Conservation (phyloP, 108 stramenopile species). For the Cyclotella atomus region DNA sequence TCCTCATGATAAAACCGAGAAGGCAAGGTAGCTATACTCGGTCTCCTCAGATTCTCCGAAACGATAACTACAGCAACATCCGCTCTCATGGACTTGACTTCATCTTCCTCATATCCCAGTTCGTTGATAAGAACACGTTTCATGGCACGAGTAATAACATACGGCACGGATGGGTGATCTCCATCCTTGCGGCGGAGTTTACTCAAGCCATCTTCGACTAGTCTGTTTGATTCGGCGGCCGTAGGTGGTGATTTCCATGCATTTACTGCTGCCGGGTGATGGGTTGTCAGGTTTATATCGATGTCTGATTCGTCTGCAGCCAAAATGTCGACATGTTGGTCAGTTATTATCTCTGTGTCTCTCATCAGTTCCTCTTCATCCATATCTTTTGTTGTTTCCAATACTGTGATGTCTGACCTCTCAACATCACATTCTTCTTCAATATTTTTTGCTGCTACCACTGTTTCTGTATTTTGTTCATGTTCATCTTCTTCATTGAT, state of each 20-base stretch:
- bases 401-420: too few species aligned
- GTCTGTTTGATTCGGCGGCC: constrained; percentile 3
- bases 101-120: constrained; percentile 19
- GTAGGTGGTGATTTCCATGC: neutral
- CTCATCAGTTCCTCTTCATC: too few species aligned
- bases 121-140: constrained; percentile 26
- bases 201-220: constrained; percentile 27
- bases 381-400: too few species aligned
- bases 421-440: too few species aligned
- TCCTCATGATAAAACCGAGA: constrained; percentile 20
- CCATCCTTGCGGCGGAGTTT: constrained; percentile 22
- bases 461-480: too few species aligned
- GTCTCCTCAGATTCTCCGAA: constrained; percentile 13
- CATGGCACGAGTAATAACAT: constrained; percentile 33
- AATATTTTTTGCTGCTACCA: too few species aligned
- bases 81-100: constrained; percentile 23
- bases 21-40: constrained; percentile 1
- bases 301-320: too few species aligned
- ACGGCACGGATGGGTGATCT: constrained; percentile 28
- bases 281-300: neutral
- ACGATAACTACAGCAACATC: constrained; percentile 32
- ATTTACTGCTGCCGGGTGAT: neutral
- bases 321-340: too few species aligned
- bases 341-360: too few species aligned
- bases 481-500: too few species aligned